Conservation (phyloP, 2,329 filamentous ascomycete species). For the Claviceps humidiphila region DNA sequence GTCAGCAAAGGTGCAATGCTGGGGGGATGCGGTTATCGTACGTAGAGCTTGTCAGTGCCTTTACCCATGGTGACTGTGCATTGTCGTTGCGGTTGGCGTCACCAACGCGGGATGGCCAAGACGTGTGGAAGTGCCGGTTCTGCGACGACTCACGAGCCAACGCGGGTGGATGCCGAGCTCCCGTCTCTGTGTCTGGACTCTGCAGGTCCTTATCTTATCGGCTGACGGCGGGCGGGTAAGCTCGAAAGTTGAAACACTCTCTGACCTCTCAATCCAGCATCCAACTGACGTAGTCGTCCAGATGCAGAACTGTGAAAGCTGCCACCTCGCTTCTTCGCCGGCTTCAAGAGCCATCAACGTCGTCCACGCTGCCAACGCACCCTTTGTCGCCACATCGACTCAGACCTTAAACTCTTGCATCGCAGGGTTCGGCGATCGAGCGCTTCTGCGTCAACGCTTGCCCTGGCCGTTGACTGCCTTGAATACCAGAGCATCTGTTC, state of each 20-base stretch:
- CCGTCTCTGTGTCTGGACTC: background rate
- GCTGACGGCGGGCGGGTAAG: background rate
- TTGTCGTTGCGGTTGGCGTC: background rate
- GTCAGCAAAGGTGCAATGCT: background rate
- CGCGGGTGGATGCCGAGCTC: background rate
- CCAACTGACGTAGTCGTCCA: background rate
- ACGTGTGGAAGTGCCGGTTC: no score
- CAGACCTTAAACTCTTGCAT: no score
- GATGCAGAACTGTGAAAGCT: background rate
- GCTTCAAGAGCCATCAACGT: no score
- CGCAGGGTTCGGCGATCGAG: no score
- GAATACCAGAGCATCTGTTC: no score
- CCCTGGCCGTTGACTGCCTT: no score
- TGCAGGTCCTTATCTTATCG: background rate
- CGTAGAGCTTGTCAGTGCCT: conserved; percentile 33
- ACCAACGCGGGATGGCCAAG: no score
- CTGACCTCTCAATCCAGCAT: no score
- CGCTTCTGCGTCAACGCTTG: no score
- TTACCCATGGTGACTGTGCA: conserved; percentile 22
- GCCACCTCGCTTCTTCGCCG: background rate
- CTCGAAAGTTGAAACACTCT: no score
- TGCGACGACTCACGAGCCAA: background rate
- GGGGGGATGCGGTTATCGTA: conserved; percentile 11
- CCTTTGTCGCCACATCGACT: background rate
- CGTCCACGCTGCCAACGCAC: background rate